phyloP scores from a whole-genome alignment of 331 rosid genomes.

The Telfairia occidentalis region DNA sequence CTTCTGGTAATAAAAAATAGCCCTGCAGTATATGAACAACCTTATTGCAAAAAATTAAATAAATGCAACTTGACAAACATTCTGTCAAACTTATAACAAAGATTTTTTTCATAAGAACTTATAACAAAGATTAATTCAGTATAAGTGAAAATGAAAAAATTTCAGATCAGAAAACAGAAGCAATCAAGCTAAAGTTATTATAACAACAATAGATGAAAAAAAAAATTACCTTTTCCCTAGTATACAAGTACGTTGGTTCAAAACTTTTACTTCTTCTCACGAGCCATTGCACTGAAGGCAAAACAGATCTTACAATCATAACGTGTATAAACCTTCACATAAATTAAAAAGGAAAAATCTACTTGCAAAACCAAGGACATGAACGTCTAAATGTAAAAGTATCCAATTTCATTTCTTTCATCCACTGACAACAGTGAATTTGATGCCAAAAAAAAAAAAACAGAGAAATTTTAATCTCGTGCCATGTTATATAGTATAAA shows the following conservation, averaged over 20 bases:
- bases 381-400: background rate
- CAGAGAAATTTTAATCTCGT: too few relatives aligned
- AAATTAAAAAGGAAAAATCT: background rate
- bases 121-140: background rate
- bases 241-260: constrained; percentile 80
- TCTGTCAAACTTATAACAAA: background rate
- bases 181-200: background rate
- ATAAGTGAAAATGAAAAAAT: background rate
- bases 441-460: background rate
- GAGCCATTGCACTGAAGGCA: constrained; percentile 81
- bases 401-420: background rate
- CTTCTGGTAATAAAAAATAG: constrained; percentile 87
- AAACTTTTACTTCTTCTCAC: constrained; percentile 57
- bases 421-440: background rate
- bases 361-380: background rate
- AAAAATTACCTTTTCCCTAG: constrained; percentile 72
- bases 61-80: background rate
- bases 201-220: constrained; percentile 9
- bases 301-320: background rate
- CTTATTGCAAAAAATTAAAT: background rate
- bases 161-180: background rate
- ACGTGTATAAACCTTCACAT: background rate
- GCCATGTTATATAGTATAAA: background rate
- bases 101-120: background rate
- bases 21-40: constrained; percentile 43